These are phyloP conservation scores for Acacia crassicarpa DNA, from an alignment of 306 rosid species.

Conservation along the genomic window DNA sequence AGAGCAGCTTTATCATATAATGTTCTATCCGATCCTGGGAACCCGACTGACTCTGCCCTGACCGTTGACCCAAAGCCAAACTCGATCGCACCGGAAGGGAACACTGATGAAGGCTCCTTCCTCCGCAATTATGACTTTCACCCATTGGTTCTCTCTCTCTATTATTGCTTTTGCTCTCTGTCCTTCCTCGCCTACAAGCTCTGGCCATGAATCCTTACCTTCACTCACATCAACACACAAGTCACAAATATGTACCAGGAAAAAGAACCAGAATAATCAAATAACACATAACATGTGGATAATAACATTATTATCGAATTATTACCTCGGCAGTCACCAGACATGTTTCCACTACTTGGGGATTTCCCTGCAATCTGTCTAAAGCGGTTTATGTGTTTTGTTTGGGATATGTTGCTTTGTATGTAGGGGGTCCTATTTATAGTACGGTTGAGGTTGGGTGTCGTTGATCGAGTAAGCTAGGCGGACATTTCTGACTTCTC, in stretches of 20 bases:
- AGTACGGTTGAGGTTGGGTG: too few relatives aligned
- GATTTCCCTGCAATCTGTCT: not conserved
- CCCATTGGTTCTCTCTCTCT: conserved; percentile 23
- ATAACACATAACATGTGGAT: not conserved
- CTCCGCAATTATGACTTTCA: not conserved
- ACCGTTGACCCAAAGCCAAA: not conserved
- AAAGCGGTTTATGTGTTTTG: not conserved
- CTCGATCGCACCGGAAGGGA: not conserved
- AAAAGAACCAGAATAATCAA: not conserved
- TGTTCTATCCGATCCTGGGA: not conserved
- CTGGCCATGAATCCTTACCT: conserved; percentile 64
- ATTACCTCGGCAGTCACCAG: not conserved
- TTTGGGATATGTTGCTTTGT: not conserved
- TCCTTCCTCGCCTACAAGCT: conserved; percentile 50
- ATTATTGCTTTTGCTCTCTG: conserved; percentile 36
- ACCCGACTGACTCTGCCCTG: not conserved
- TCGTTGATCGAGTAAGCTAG: too few relatives aligned
- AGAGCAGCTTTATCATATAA: too few relatives aligned
- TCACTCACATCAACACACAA: not conserved
- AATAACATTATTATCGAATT: not conserved
- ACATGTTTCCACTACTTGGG: not conserved
- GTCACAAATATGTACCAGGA: not conserved
- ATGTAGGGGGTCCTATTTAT: too few relatives aligned
- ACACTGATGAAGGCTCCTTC: not conserved
- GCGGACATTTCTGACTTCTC: too few relatives aligned